phyloP scores from a whole-genome alignment of 2,329 filamentous ascomycete genomes.

The Fusarium musae region DNA sequence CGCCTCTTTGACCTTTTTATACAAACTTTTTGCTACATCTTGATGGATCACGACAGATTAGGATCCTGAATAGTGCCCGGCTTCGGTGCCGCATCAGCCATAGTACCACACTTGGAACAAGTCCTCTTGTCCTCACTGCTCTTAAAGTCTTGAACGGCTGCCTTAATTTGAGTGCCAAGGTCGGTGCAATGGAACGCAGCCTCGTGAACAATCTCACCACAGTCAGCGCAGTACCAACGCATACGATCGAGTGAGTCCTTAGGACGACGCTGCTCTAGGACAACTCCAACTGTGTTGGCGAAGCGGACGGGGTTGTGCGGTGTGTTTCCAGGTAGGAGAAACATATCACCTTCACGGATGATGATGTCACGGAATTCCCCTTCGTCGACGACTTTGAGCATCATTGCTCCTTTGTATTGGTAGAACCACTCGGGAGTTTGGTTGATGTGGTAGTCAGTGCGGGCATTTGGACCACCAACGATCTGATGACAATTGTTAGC shows the following conservation, averaged over 20 bases:
- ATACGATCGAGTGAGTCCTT: slow-evolving; percentile 77
- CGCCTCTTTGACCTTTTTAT: neutral
- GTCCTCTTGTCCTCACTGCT: slow-evolving; percentile 72
- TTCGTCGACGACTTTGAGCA: slow-evolving; percentile 87
- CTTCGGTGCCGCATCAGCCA: slow-evolving; percentile 78
- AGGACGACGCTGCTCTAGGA: slow-evolving; percentile 87
- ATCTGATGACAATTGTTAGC: slow-evolving; percentile 62
- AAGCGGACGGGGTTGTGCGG: slow-evolving; percentile 96
- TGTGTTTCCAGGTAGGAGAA: slow-evolving; percentile 91
- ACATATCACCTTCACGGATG: slow-evolving; percentile 94
- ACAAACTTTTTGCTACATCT: neutral
- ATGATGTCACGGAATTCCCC: slow-evolving; percentile 81
- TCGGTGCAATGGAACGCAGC: slow-evolving; percentile 88
- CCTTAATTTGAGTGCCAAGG: slow-evolving; percentile 93
- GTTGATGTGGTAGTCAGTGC: slow-evolving; percentile 99
- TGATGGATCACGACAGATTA: slow-evolving; percentile 56
- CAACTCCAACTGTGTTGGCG: slow-evolving; percentile 91
- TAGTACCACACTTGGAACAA: slow-evolving; percentile 79
- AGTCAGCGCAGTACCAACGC: slow-evolving; percentile 88
- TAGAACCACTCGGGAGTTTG: slow-evolving; percentile 97
- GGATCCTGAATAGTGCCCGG: slow-evolving; percentile 69
- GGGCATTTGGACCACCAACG: slow-evolving; percentile 93
- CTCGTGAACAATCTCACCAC: slow-evolving; percentile 82
- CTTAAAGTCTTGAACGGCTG: slow-evolving; percentile 85
- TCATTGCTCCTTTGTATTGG: slow-evolving; percentile 92